Percentiles rank a stretch among this genome's conserved stretches.
These are phyloP conservation scores for Pseudogymnoascus sp. DNA, from an alignment of 2,329 filamentous ascomycete genomes.

Conservation along the genomic window DNA sequence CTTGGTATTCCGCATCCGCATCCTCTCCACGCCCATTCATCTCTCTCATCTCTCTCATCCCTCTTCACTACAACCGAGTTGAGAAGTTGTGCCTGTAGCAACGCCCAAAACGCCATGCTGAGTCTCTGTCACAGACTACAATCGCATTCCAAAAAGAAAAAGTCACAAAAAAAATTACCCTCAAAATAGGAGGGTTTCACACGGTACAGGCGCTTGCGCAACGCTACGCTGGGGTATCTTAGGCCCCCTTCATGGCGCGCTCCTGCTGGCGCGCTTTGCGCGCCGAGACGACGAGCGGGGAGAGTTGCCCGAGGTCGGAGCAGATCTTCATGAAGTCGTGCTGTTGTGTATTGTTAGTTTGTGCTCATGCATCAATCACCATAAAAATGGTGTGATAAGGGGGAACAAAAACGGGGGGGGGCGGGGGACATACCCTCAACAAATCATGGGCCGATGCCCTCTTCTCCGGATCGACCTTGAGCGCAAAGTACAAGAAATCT, in stretches of 20 bases:
- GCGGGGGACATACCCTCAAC: slow-evolving; percentile 60
- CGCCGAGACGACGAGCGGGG: slow-evolving; percentile 79
- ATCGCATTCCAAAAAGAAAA: slow-evolving; percentile 2
- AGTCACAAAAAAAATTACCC: neutral
- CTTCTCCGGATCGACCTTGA: slow-evolving; percentile 97
- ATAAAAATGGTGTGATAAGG: neutral
- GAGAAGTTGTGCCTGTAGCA: neutral
- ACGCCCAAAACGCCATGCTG: slow-evolving; percentile 8
- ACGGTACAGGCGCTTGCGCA: neutral
- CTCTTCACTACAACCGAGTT: slow-evolving; percentile 6
- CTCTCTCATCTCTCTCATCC: neutral
- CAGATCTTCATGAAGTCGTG: slow-evolving; percentile 74
- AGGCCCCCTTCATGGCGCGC: slow-evolving; percentile 57
- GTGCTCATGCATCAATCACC: slow-evolving; percentile 13
- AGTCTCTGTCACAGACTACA: slow-evolving; percentile 2
- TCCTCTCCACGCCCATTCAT: neutral
- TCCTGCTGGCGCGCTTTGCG: slow-evolving; percentile 79
- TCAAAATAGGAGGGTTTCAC: neutral
- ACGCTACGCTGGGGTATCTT: slow-evolving; percentile 8
- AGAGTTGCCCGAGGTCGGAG: slow-evolving; percentile 65
- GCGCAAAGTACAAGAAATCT: slow-evolving; percentile 84
- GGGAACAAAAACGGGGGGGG: neutral
- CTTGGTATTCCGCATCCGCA: neutral
- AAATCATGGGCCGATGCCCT: slow-evolving; percentile 90
- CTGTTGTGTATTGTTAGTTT: slow-evolving; percentile 36